These are phyloP conservation scores for Penicillium angulare DNA, from an alignment of 495 filamentous ascomycete species.

Conservation along the genomic window DNA sequence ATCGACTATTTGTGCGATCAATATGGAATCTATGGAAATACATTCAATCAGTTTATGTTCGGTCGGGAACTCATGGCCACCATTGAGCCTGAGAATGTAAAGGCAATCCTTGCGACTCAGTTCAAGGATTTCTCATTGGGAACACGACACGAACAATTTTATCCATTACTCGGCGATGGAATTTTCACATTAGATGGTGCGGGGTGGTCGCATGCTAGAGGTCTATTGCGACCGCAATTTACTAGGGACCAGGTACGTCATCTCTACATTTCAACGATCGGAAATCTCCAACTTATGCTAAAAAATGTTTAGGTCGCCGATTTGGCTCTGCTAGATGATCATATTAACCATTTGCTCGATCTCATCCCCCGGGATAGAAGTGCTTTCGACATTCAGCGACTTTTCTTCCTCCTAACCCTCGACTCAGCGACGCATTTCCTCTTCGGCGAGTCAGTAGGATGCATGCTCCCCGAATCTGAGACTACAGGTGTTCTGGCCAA, in stretches of 20 bases:
- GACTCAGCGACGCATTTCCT: constrained; percentile 70
- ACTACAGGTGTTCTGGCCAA: constrained; percentile 27
- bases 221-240: constrained; percentile 54
- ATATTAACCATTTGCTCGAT: constrained; percentile 54
- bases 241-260: constrained; percentile 43
- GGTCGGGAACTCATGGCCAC: constrained; percentile 48
- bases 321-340: constrained; percentile 52
- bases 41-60: constrained; percentile 31
- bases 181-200: constrained; percentile 73
- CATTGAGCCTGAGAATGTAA: constrained; percentile 80
- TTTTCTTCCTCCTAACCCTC: constrained; percentile 61
- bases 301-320: constrained; percentile 33
- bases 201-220: constrained; percentile 60
- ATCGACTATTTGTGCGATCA: constrained; percentile 34
- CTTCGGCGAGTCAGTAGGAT: constrained; percentile 55
- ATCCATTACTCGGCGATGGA: constrained; percentile 53
- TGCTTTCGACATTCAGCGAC: constrained; percentile 59
- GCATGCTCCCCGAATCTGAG: constrained; percentile 26
- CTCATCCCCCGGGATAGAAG: constrained; percentile 43
- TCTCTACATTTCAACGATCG: neutral
- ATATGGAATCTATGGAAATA: constrained; percentile 34
- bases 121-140: constrained; percentile 67
- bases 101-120: constrained; percentile 77
- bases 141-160: constrained; percentile 41
- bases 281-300: neutral